Percentiles rank a stretch among this genome's conserved stretches.
Evolutionary conservation across 495 filamentous ascomycete genomes (phyloP).

Genomic region (Letharia lupina): DNA sequence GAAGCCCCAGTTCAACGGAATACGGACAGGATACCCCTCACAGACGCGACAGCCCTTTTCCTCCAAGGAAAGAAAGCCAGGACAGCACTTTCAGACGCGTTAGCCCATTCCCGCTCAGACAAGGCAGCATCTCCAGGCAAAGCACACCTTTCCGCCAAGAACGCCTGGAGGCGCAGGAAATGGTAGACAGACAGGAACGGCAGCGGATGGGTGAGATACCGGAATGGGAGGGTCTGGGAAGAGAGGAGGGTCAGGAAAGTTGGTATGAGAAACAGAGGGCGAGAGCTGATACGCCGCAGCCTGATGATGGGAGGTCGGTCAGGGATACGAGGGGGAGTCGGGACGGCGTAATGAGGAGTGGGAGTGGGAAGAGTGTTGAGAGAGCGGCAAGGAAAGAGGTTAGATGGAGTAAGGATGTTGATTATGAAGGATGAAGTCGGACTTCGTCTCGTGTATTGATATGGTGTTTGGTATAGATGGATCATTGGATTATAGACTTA

Average conservation of each 20-base stretch:
- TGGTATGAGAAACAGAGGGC: background rate
- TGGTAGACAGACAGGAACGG: slow-evolving; percentile 1
- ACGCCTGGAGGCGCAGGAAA: background rate
- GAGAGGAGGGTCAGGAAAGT: background rate
- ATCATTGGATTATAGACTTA: background rate
- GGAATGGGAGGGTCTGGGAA: background rate
- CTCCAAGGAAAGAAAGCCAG: background rate
- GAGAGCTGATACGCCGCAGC: slow-evolving; percentile 10
- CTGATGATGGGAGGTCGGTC: slow-evolving; percentile 2
- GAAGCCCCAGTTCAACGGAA: background rate
- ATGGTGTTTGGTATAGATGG: background rate
- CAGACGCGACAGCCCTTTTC: background rate
- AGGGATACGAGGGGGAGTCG: background rate
- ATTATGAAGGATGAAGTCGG: slow-evolving; percentile 14
- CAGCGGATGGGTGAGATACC: background rate
- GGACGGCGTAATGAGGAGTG: slow-evolving; percentile 8
- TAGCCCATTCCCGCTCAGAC: background rate
- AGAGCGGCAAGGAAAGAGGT: slow-evolving; percentile 17
- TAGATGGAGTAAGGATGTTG: slow-evolving; percentile 18
- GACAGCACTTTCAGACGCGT: background rate
- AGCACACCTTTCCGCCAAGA: slow-evolving; percentile 1
- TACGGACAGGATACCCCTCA: background rate
- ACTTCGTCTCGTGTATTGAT: background rate
- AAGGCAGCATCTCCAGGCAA: background rate
- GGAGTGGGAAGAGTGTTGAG: slow-evolving; percentile 11